A percentile compares a stretch with the other conserved stretches of the same genome.
Evolutionary conservation across 345 rosid species (phyloP).

Genomic region (Rhodamnia rubescens): DNA sequence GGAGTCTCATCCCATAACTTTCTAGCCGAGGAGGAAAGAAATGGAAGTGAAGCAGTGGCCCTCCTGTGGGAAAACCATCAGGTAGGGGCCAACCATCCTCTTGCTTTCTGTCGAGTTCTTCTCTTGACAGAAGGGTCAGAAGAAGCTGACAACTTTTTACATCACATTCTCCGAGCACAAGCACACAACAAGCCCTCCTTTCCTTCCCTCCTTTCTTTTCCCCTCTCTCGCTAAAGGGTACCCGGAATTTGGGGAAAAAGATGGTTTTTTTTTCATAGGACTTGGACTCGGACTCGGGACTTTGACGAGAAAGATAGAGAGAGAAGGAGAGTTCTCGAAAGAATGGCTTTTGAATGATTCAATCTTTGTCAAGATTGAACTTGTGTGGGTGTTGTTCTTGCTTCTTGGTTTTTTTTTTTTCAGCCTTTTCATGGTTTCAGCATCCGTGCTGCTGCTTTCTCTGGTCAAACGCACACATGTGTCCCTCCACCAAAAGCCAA

Average conservation of each 20-base stretch:
- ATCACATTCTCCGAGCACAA: neutral
- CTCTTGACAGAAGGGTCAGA: neutral
- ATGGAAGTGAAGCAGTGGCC: no score
- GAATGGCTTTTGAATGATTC: neutral
- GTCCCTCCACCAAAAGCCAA: neutral
- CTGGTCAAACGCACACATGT: constrained; percentile 5
- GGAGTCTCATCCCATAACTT: neutral
- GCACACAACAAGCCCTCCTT: neutral
- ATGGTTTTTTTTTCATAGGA: constrained; percentile 3
- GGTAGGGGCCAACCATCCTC: neutral
- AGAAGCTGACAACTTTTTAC: neutral
- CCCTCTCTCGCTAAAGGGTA: neutral
- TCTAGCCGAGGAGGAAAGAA: neutral
- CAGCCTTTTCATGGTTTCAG: neutral
- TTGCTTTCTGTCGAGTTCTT: neutral
- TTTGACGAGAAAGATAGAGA: constrained; percentile 29
- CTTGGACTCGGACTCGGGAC: constrained; percentile 41
- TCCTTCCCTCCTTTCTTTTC: neutral
- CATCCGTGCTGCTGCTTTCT: neutral
- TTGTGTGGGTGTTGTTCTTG: neutral
- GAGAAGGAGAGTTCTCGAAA: neutral
- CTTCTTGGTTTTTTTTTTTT: neutral
- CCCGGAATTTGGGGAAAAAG: constrained; percentile 61
- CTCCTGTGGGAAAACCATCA: neutral
- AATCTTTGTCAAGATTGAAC: neutral